Evolutionary conservation across 1,284 basidiomycete genomes (phyloP).

Genomic region (Papiliotrema terrestris): DNA sequence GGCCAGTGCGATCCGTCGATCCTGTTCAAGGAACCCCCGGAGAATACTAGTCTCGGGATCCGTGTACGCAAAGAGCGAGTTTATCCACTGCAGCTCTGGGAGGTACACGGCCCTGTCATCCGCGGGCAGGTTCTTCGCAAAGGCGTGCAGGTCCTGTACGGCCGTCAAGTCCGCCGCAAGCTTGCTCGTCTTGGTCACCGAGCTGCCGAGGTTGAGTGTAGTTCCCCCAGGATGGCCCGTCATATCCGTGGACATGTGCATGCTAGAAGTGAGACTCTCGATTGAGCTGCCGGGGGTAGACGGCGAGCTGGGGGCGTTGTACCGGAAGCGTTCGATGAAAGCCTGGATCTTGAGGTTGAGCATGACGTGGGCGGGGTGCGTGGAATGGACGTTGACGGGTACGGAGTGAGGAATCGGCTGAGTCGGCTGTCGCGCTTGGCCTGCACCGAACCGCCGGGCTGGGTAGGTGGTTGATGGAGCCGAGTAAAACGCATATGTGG

Average conservation of each 20-base stretch:
- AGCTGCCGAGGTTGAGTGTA: background rate
- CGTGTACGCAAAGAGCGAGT: constrained; percentile 46
- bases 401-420: constrained; percentile 10
- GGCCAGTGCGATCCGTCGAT: constrained; percentile 41
- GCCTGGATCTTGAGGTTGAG: constrained; percentile 44
- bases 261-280: constrained; percentile 22
- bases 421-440: too few relatives aligned
- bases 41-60: constrained; percentile 45
- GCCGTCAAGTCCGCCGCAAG: constrained; percentile 28
- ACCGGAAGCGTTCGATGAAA: constrained; percentile 36
- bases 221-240: background rate
- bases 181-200: background rate
- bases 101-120: constrained; percentile 40
- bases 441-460: too few relatives aligned
- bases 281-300: constrained; percentile 28
- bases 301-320: constrained; percentile 22
- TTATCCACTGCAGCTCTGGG: constrained; percentile 45
- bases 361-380: constrained; percentile 34
- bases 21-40: constrained; percentile 43
- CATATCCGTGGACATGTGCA: constrained; percentile 6
- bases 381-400: constrained; percentile 29
- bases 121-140: constrained; percentile 35
- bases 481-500: background rate
- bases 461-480: background rate
- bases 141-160: constrained; percentile 35